Evolutionary conservation across 2,329 filamentous ascomycete genomes (phyloP).

Genomic region (Grosmannia serpens): DNA sequence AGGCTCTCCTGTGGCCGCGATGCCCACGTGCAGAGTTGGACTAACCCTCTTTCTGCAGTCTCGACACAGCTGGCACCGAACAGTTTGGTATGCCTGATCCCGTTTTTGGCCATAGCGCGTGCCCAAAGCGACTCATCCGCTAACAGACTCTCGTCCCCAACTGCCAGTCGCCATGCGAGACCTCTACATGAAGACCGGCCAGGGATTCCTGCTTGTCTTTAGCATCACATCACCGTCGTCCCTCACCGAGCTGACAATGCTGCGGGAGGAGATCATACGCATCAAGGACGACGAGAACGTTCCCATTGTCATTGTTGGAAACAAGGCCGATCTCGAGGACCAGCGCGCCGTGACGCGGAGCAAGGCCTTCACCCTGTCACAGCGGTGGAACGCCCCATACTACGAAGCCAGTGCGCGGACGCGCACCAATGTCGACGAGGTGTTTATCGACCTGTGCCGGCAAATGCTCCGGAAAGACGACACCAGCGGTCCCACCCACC

Average conservation of each 20-base stretch:
- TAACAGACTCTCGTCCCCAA: background rate
- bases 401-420: constrained; percentile 82
- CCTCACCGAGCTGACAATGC: constrained; percentile 66
- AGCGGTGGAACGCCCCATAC: constrained; percentile 79
- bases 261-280: constrained; percentile 80
- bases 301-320: constrained; percentile 82
- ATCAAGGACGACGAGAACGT: constrained; percentile 82
- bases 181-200: constrained; percentile 86
- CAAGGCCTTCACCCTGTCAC: constrained; percentile 73
- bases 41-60: constrained; percentile 29
- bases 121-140: background rate
- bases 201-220: constrained; percentile 86
- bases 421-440: constrained; percentile 79
- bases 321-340: constrained; percentile 84
- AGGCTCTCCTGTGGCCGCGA: constrained; percentile 21
- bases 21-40: background rate
- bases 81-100: constrained; percentile 54
- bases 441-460: constrained; percentile 73
- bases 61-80: constrained; percentile 85
- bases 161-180: constrained; percentile 54
- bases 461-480: constrained; percentile 72
- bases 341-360: constrained; percentile 67
- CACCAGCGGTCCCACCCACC: constrained; percentile 23
- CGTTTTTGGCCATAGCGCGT: background rate
- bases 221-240: constrained; percentile 79